Evolutionary conservation across 179 eudicot genomes (phyloP).

Genomic region (Amaranthus tricolor): DNA sequence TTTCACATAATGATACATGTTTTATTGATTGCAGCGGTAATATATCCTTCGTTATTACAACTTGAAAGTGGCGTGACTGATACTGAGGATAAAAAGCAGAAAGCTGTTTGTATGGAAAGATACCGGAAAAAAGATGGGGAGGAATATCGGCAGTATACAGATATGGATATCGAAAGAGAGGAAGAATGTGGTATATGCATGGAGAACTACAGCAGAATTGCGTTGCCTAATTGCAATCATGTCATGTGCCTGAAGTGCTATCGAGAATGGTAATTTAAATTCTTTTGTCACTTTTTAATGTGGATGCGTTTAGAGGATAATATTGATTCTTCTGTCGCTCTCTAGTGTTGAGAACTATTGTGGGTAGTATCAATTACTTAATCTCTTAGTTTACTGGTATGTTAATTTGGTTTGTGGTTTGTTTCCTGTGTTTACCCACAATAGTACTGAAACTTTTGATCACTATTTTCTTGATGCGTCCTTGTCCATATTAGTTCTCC

Average conservation of each 20-base stretch:
- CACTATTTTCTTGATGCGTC: no score
- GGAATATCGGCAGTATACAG: slow-evolving; percentile 53
- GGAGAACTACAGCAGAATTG: slow-evolving; percentile 77
- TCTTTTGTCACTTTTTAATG: neutral
- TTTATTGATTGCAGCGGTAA: slow-evolving; percentile 48
- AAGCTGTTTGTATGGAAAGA: slow-evolving; percentile 78
- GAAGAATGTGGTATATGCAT: slow-evolving; percentile 98
- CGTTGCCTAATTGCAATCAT: slow-evolving; percentile 82
- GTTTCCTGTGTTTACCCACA: no score
- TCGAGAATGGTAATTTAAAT: slow-evolving; percentile 64
- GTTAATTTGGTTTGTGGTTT: no score
- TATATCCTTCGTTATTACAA: slow-evolving; percentile 91
- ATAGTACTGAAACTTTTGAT: no score
- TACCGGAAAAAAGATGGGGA: slow-evolving; percentile 74
- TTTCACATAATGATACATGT: slow-evolving; percentile 5
- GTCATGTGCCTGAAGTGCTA: slow-evolving; percentile 93
- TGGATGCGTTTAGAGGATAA: no score
- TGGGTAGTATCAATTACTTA: no score
- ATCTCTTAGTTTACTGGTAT: no score
- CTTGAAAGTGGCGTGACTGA: slow-evolving; percentile 87
- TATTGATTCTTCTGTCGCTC: no score
- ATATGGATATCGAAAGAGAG: slow-evolving; percentile 74
- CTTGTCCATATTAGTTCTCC: no score
- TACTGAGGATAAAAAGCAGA: slow-evolving; percentile 75
- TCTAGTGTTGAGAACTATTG: no score